Conservation (phyloP, 441 rosid genomes). For the Erodium moschatum region DNA sequence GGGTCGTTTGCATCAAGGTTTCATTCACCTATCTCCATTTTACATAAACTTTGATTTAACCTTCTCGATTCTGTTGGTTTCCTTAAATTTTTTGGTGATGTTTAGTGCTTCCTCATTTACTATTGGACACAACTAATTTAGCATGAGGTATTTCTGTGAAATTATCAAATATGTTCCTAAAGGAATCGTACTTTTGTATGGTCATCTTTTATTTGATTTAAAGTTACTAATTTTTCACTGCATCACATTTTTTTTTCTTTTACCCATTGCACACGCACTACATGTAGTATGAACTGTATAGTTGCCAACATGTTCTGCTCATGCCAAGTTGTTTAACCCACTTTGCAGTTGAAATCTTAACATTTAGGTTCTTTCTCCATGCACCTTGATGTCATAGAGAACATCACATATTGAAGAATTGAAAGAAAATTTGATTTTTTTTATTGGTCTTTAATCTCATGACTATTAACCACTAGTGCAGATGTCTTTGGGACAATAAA, state of each 20-base stretch:
- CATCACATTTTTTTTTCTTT: neutral
- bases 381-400: neutral
- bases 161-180: constrained; percentile 13
- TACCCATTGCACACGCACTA: neutral
- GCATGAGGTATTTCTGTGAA: neutral
- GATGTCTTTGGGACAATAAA: neutral
- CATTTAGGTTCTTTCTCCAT: neutral
- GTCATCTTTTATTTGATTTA: neutral
- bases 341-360: neutral
- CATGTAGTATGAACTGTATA: neutral
- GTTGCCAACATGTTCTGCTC: constrained; percentile 12
- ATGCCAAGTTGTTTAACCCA: neutral
- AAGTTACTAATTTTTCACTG: neutral
- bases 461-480: neutral
- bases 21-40: constrained; percentile 5
- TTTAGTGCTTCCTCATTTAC: constrained; percentile 4
- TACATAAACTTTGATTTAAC: neutral
- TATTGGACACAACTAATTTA: constrained; percentile 1
- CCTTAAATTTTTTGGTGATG: neutral
- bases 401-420: neutral
- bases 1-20: constrained; percentile 62
- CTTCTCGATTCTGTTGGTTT: constrained; percentile 2
- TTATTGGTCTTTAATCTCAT: neutral
- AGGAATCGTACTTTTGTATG: constrained; percentile 2
- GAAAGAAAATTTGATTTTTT: neutral